These are phyloP conservation scores for Emmonsia crescens DNA, from an alignment of 2,329 filamentous ascomycete species.

Conservation along the genomic window DNA sequence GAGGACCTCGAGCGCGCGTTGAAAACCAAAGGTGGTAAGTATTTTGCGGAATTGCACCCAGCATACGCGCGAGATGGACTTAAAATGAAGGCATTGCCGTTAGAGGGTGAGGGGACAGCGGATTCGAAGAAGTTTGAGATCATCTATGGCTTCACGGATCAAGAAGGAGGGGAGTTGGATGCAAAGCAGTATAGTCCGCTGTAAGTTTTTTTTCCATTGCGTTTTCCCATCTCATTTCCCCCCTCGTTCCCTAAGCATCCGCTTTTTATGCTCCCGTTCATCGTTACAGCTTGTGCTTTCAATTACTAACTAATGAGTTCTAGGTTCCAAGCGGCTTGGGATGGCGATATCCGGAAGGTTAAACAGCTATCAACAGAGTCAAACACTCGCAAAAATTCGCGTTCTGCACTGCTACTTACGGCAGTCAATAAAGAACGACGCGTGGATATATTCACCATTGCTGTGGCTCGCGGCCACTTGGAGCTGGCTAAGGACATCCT, in stretches of 20 bases:
- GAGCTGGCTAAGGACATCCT: slow-evolving; percentile 55
- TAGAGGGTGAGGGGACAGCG: background rate
- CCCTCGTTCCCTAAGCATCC: too few relatives aligned
- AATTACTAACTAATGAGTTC: background rate
- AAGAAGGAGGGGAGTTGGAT: slow-evolving; percentile 44
- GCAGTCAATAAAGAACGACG: slow-evolving; percentile 43
- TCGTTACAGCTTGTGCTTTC: too few relatives aligned
- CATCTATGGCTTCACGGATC: slow-evolving; percentile 39
- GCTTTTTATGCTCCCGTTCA: too few relatives aligned
- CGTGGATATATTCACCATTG: slow-evolving; percentile 56
- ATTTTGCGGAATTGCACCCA: slow-evolving; percentile 52
- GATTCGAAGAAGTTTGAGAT: slow-evolving; percentile 35
- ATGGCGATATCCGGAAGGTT: slow-evolving; percentile 52
- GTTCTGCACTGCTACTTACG: slow-evolving; percentile 49
- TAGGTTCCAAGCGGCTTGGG: slow-evolving; percentile 52
- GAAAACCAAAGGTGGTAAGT: slow-evolving; percentile 51
- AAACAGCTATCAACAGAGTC: slow-evolving; percentile 21
- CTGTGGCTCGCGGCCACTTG: slow-evolving; percentile 54
- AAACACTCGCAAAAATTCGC: slow-evolving; percentile 38
- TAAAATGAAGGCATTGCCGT: background rate
- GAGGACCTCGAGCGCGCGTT: slow-evolving; percentile 46
- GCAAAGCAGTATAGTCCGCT: slow-evolving; percentile 35
- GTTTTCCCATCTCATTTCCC: background rate
- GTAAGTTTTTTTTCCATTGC: slow-evolving; percentile 6
- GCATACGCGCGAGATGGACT: slow-evolving; percentile 27